These are phyloP conservation scores for Dactylonectria macrodidyma DNA, from an alignment of 2,329 filamentous ascomycete species.

Conservation along the genomic window DNA sequence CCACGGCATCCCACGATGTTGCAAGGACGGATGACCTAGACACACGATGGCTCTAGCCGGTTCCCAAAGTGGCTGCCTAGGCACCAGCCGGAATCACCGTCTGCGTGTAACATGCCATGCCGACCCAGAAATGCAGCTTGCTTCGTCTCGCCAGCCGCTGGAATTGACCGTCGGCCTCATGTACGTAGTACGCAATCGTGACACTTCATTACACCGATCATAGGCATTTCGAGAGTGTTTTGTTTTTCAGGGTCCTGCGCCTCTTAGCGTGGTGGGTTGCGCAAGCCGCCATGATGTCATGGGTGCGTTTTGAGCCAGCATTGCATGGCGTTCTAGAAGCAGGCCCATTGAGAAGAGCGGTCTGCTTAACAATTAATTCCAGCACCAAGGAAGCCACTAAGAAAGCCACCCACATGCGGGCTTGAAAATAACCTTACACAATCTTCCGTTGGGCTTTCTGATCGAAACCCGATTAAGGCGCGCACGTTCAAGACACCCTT, in stretches of 20 bases:
- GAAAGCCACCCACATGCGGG: slow-evolving; percentile 16
- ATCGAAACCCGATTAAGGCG: not conserved
- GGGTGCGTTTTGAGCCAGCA: slow-evolving; percentile 17
- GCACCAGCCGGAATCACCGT: slow-evolving; percentile 32
- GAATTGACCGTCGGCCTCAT: not conserved
- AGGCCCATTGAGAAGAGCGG: slow-evolving; percentile 32
- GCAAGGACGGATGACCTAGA: slow-evolving; percentile 2
- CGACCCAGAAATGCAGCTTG: slow-evolving; percentile 11
- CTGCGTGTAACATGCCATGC: slow-evolving; percentile 39
- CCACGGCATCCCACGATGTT: slow-evolving; percentile 9
- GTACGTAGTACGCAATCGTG: not conserved
- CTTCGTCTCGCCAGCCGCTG: slow-evolving; percentile 4
- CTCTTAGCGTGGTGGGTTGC: slow-evolving; percentile 12
- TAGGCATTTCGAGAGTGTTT: slow-evolving; percentile 2
- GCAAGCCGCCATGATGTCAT: slow-evolving; percentile 33
- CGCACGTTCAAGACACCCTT: no score
- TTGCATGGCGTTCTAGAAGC: slow-evolving; percentile 31
- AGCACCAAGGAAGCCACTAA: not conserved
- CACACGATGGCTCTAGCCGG: slow-evolving; percentile 8
- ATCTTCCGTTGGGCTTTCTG: not conserved
- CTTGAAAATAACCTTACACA: slow-evolving; percentile 25
- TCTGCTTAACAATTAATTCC: slow-evolving; percentile 47
- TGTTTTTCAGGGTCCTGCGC: slow-evolving; percentile 11
- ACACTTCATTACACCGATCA: slow-evolving; percentile 16
- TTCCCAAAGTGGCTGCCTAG: slow-evolving; percentile 18